Evolutionary conservation across 2,329 filamentous ascomycete genomes (phyloP), one percentile per base, ranked within the genome.

Genomic region (Purpureocillium lavendulum): DNA sequence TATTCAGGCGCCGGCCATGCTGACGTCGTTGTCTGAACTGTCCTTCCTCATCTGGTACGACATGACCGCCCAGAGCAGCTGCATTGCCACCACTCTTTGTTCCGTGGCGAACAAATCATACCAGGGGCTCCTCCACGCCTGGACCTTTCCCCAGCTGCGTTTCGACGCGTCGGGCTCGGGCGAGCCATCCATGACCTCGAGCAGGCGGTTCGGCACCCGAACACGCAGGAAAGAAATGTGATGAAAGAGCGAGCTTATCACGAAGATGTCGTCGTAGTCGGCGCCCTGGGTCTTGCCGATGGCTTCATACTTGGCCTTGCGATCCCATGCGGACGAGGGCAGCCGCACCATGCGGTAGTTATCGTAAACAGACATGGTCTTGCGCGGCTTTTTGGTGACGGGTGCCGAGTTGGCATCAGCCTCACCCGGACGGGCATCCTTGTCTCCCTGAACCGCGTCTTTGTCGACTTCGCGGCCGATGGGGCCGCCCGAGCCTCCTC

Each of bases 311-410:
- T 66, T 64, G 24, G 71, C 68, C 58, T 78, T 79, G 42, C 64
- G 66, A 50, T 82, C 78, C 78, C 78, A 82, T 16, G 67, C 71
- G 7, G 67, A 60, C 9, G 71, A 58, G 0, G 78, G 77, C 8
- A 71, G 73, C 2, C 74, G 67, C 33, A 82, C 64, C 66, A 76
- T 79, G 41, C 78, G 70, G 57, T 82, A 82, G 48, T 68, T 74
- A 52, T 82, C 77, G 52, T 81, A 82, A 35, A 80, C 67, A 44
- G 67, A 69, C 54, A 75, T 59, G 38, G 66, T 75, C 55, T 73
- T 77, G 43, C 73, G 69, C 30, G 69, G 57, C 45, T 69, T 75
- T 55, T 75, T 75, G 29, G 50, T 54, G 4, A 51, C 46, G 5
- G 51, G 55, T 40, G 44, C 40, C 16, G 45, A 33, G 12, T 43